Conservation (phyloP, 169 alveolate species). For the Eimeria sp. region DNA sequence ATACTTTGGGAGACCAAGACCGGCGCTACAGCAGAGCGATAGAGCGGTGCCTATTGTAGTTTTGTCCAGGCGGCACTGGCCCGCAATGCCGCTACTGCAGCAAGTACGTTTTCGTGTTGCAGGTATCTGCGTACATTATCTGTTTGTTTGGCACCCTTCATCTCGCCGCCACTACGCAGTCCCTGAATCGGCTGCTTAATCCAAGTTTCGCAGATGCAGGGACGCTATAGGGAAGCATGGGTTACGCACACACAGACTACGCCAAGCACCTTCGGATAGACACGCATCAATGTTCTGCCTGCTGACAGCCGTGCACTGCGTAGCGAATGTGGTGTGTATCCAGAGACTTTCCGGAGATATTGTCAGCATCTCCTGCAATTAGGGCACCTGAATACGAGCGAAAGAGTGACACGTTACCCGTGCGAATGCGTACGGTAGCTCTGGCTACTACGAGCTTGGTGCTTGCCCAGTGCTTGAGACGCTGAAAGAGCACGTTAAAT, state of each 20-base stretch:
- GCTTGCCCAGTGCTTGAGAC: background rate
- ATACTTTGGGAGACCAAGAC: too few relatives aligned
- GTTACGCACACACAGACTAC: background rate
- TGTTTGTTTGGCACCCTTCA: too few relatives aligned
- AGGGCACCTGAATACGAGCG: background rate
- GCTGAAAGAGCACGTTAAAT: background rate
- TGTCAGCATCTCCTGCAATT: background rate
- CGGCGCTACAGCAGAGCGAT: too few relatives aligned
- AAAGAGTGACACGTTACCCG: background rate
- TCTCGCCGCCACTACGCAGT: too few relatives aligned
- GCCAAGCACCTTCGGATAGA: background rate
- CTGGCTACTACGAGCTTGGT: background rate
- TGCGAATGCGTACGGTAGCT: background rate
- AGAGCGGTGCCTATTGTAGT: too few relatives aligned
- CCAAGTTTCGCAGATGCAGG: too few relatives aligned
- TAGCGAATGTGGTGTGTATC: background rate
- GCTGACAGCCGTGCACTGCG: background rate
- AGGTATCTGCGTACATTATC: too few relatives aligned
- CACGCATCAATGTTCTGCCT: background rate
- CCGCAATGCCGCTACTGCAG: too few relatives aligned
- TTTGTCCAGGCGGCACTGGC: too few relatives aligned
- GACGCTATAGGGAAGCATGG: too few relatives aligned
- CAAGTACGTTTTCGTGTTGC: too few relatives aligned
- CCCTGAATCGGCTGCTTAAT: too few relatives aligned
- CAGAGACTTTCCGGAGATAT: background rate